Evolutionary conservation across 495 filamentous ascomycete species (phyloP).

Genomic region (Extremus antarcticus): DNA sequence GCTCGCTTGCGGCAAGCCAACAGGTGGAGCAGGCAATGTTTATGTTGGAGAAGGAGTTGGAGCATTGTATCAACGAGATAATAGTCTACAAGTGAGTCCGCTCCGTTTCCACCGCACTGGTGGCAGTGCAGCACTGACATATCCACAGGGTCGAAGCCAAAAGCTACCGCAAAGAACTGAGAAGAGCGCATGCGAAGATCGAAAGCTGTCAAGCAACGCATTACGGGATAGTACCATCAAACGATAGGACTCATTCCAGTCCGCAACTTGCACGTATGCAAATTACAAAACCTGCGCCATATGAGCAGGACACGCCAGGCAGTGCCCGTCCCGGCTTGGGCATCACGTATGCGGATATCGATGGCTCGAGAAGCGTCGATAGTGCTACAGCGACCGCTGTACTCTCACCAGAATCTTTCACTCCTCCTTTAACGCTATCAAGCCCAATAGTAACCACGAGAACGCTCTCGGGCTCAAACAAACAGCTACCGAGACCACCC

Average conservation of each 20-base stretch:
- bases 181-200: constrained; percentile 10
- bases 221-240: not conserved
- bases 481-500: not conserved
- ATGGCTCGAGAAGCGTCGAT: too few species aligned
- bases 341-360: too few species aligned
- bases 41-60: too few species aligned
- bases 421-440: not conserved
- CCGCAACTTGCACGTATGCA: not conserved
- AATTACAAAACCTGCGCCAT: not conserved
- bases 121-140: too few species aligned
- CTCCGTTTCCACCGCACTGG: too few species aligned
- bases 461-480: not conserved
- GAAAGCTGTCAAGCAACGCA: constrained; percentile 7
- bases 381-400: not conserved
- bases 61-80: too few species aligned
- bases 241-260: not conserved
- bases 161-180: constrained; percentile 20
- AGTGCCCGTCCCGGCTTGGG: not conserved
- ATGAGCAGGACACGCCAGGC: not conserved
- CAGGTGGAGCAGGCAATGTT: too few species aligned
- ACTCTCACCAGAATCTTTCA: not conserved
- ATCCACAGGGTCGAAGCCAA: constrained; percentile 17
- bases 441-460: not conserved
- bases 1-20: too few species aligned
- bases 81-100: too few species aligned